Conservation (phyloP, 352 stramenopile species). For the Phytophthora vignae region DNA sequence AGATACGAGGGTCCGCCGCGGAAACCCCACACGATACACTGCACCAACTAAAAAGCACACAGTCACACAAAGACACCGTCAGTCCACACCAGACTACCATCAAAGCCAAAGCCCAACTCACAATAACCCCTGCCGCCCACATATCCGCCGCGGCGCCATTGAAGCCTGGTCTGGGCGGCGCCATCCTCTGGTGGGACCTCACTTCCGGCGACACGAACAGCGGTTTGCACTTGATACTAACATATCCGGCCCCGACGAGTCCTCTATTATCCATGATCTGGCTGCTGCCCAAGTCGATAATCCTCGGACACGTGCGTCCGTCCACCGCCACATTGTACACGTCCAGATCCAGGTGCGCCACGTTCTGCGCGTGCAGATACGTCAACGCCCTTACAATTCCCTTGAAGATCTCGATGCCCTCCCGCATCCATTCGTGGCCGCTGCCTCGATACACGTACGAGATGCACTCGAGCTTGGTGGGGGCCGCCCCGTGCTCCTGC, state of each 20-base stretch:
- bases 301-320: conserved; percentile 53
- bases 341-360: conserved; percentile 85
- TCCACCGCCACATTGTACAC: conserved; percentile 90
- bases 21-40: conserved; percentile 86
- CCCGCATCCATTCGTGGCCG: conserved; percentile 82
- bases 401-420: conserved; percentile 74
- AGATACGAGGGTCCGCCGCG: conserved; percentile 74
- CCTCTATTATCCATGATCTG: conserved; percentile 80
- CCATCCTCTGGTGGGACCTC: conserved; percentile 61
- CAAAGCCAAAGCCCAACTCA: conserved; percentile 37
- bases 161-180: conserved; percentile 72
- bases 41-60: conserved; percentile 56
- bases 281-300: conserved; percentile 84
- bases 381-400: conserved; percentile 73
- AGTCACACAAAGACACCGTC: conserved; percentile 16
- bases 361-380: conserved; percentile 81
- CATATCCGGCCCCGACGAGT: conserved; percentile 60
- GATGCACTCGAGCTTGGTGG: conserved; percentile 83
- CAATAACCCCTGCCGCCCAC: conserved; percentile 84
- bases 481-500: conserved; percentile 57
- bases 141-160: conserved; percentile 77
- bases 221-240: conserved; percentile 88
- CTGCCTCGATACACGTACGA: conserved; percentile 78
- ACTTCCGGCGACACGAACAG: conserved; percentile 83
- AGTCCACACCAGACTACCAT: background rate